A percentile compares a stretch with the other conserved stretches of the same genome.
Evolutionary conservation across 2,329 filamentous ascomycete species (phyloP).

Genomic region (Arthrobotrys conoides): DNA sequence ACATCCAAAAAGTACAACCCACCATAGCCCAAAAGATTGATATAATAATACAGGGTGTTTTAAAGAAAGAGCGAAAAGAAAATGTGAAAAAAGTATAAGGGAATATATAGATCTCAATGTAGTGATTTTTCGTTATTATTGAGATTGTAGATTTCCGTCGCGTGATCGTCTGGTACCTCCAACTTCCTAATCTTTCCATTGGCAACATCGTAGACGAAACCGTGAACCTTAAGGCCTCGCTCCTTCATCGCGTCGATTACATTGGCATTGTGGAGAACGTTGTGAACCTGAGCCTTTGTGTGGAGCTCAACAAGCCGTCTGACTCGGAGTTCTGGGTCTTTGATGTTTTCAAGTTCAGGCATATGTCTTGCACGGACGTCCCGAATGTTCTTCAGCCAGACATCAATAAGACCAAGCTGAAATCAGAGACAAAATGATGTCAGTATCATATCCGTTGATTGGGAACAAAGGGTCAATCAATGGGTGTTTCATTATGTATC

Average conservation of each 20-base stretch:
- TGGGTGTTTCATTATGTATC: not conserved
- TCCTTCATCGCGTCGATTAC: conserved; percentile 80
- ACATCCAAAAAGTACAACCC: conserved; percentile 32
- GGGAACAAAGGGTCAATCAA: not conserved
- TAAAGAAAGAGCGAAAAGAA: conserved; percentile 19
- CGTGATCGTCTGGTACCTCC: conserved; percentile 61
- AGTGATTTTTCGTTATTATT: conserved; percentile 5
- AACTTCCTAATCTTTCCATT: conserved; percentile 71
- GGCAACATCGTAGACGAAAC: conserved; percentile 79
- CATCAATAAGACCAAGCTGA: conserved; percentile 73
- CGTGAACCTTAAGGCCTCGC: conserved; percentile 80
- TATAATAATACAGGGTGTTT: conserved; percentile 29
- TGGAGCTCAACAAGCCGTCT: conserved; percentile 82
- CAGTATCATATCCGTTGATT: not conserved
- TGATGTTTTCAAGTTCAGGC: conserved; percentile 76
- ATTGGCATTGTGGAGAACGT: conserved; percentile 77
- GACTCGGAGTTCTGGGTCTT: conserved; percentile 72
- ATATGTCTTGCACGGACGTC: conserved; percentile 71
- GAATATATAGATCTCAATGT: conserved; percentile 10
- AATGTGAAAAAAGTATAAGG: not conserved
- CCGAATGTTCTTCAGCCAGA: conserved; percentile 74
- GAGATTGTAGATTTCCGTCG: conserved; percentile 51
- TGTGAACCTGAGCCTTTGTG: conserved; percentile 77
- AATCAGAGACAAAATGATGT: conserved; percentile 15
- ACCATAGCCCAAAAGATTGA: conserved; percentile 27